phyloP scores from a whole-genome alignment of 2,329 filamentous ascomycete genomes.

The Colletotrichum liaoningense region DNA sequence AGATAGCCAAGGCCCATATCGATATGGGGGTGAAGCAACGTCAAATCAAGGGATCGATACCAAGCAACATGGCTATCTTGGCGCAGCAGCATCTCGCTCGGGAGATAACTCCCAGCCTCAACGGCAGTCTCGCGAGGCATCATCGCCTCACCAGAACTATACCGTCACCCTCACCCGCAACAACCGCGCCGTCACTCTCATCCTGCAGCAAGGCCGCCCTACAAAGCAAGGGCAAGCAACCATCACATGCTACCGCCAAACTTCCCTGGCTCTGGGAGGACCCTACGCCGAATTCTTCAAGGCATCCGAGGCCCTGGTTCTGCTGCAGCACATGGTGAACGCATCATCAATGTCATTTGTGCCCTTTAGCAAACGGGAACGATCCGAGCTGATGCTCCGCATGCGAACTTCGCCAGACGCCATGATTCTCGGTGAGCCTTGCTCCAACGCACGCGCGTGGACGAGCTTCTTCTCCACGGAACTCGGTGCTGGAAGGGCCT shows the following conservation, averaged over 20 bases:
- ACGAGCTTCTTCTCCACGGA: conserved; percentile 30
- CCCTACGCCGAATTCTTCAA: conserved; percentile 32
- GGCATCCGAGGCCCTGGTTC: conserved; percentile 26
- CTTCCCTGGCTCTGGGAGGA: conserved; percentile 9
- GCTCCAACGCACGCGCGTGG: conserved; percentile 31
- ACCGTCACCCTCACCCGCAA: conserved; percentile 28
- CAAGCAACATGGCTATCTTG: conserved; percentile 4
- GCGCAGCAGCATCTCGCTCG: not conserved
- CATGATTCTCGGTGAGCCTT: conserved; percentile 28
- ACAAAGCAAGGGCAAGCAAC: conserved; percentile 1
- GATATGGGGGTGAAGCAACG: not conserved
- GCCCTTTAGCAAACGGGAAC: conserved; percentile 23
- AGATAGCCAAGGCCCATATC: not conserved
- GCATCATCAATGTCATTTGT: conserved; percentile 17
- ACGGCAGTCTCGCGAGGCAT: not conserved
- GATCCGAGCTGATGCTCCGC: conserved; percentile 21
- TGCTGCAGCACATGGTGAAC: conserved; percentile 33
- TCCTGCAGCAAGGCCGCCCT: conserved; percentile 7
- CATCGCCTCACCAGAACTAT: conserved; percentile 25
- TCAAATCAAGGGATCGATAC: not conserved
- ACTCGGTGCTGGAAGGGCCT: conserved; percentile 21
- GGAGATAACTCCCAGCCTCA: not conserved
- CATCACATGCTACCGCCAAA: conserved; percentile 32
- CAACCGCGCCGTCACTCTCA: conserved; percentile 28
- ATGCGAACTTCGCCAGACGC: conserved; percentile 24